Percentiles rank a stretch among this genome's conserved stretches.
These are phyloP conservation scores for Neurospora sp. DNA, from an alignment of 495 filamentous ascomycete genomes.

Conservation along the genomic window DNA sequence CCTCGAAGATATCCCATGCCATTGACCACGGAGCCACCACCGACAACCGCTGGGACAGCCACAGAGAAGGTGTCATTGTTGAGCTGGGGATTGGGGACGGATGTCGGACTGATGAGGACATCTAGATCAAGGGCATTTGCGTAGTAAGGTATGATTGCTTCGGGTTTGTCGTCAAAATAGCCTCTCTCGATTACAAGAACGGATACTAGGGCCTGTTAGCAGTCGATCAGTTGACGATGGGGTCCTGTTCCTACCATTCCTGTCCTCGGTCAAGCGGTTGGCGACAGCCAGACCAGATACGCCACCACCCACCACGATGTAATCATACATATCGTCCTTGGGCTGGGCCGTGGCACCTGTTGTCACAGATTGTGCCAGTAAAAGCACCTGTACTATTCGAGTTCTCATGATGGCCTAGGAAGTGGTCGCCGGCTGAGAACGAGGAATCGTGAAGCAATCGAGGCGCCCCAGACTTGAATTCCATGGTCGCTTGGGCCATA, in stretches of 20 bases:
- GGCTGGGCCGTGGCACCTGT: not conserved
- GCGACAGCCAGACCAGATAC: slow-evolving; percentile 37
- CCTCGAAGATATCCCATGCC: slow-evolving; percentile 41
- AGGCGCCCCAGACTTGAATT: not conserved
- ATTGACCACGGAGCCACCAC: slow-evolving; percentile 34
- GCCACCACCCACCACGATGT: slow-evolving; percentile 32
- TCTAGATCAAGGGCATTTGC: slow-evolving; percentile 10
- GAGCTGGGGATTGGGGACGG: slow-evolving; percentile 16
- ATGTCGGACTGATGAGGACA: slow-evolving; percentile 17
- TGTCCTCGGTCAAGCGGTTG: slow-evolving; percentile 32
- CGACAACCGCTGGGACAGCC: slow-evolving; percentile 25
- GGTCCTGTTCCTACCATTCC: not conserved
- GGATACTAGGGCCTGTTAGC: slow-evolving; percentile 8
- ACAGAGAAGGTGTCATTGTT: slow-evolving; percentile 14
- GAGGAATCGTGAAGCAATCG: not conserved
- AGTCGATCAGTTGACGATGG: not conserved
- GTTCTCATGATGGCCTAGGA: not conserved
- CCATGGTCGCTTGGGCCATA: not conserved
- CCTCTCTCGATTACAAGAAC: slow-evolving; percentile 39
- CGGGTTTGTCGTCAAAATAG: slow-evolving; percentile 18
- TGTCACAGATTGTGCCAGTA: not conserved
- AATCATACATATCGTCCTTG: slow-evolving; percentile 19
- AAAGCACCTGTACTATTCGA: not conserved
- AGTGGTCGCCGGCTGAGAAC: not conserved
- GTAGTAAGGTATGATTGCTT: slow-evolving; percentile 17